phyloP scores from a whole-genome alignment of 2,329 filamentous ascomycete genomes.

The Trichophyton simii region DNA sequence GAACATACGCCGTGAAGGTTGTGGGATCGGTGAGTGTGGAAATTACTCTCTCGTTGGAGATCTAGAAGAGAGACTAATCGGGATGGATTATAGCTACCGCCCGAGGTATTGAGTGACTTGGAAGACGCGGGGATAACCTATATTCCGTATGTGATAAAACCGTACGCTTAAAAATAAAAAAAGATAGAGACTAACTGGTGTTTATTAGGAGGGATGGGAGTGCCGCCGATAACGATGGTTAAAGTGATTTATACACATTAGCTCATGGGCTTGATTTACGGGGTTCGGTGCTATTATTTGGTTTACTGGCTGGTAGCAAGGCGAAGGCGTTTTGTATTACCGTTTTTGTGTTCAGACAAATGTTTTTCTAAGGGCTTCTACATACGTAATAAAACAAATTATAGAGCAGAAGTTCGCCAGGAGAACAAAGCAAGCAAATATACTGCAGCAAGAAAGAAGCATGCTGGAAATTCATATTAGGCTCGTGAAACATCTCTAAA shows the following conservation, averaged over 20 bases:
- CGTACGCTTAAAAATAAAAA: not conserved
- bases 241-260: constrained; percentile 6
- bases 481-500: not conserved
- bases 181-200: not conserved
- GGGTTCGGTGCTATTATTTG: not conserved
- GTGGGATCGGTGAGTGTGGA: constrained; percentile 53
- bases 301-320: not conserved
- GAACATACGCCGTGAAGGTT: constrained; percentile 91
- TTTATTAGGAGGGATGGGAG: constrained; percentile 34
- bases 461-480: not conserved
- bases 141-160: constrained; percentile 37
- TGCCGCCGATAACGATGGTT: constrained; percentile 33
- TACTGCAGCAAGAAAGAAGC: not conserved
- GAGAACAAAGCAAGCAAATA: not conserved
- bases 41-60: not conserved
- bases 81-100: constrained; percentile 42
- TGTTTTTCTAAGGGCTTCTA: not conserved
- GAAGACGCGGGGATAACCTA: constrained; percentile 51
- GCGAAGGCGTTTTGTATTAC: not conserved
- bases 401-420: not conserved
- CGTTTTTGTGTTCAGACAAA: not conserved
- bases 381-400: not conserved
- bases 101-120: constrained; percentile 43
- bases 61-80: not conserved
- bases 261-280: not conserved